A percentile compares a stretch with the other conserved stretches of the same genome.
phyloP scores from a whole-genome alignment of 257 asterid species.

The Ophiorrhiza pumila region DNA sequence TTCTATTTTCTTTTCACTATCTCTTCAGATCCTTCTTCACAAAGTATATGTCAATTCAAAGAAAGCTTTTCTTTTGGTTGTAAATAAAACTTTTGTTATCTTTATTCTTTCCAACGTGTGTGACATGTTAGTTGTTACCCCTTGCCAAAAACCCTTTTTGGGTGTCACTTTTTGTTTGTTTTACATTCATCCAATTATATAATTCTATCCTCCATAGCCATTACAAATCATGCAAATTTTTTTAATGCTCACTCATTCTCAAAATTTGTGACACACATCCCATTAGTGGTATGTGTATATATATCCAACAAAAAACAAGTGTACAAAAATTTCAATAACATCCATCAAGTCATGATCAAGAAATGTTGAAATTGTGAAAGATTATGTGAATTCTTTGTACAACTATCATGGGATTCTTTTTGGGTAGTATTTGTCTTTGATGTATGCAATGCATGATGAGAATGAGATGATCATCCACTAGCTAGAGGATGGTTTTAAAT shows the following conservation, averaged over 20 bases:
- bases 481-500: slow-evolving; percentile 15
- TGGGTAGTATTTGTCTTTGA: slow-evolving; percentile 24
- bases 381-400: too few relatives aligned
- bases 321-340: slow-evolving; percentile 7
- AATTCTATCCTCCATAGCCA: too few relatives aligned
- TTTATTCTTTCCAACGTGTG: slow-evolving; percentile 45
- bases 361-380: background rate
- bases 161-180: slow-evolving; percentile 66
- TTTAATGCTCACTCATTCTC: slow-evolving; percentile 23
- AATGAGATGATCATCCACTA: slow-evolving; percentile 37
- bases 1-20: background rate
- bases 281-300: background rate
- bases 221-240: background rate
- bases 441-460: slow-evolving; percentile 5
- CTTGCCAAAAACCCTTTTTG: slow-evolving; percentile 24
- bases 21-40: slow-evolving; percentile 54
- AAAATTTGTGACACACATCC: slow-evolving; percentile 25
- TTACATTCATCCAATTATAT: slow-evolving; percentile 29
- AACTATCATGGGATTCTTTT: slow-evolving; percentile 13
- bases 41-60: slow-evolving; percentile 51
- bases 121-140: slow-evolving; percentile 50
- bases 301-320: too few relatives aligned
- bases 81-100: slow-evolving; percentile 42
- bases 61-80: slow-evolving; percentile 42
- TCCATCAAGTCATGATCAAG: slow-evolving; percentile 3